Percentiles rank a stretch among this genome's conserved stretches.
Evolutionary conservation across 257 asterid species (phyloP).

Genomic region (Rubia yunnanensis): DNA sequence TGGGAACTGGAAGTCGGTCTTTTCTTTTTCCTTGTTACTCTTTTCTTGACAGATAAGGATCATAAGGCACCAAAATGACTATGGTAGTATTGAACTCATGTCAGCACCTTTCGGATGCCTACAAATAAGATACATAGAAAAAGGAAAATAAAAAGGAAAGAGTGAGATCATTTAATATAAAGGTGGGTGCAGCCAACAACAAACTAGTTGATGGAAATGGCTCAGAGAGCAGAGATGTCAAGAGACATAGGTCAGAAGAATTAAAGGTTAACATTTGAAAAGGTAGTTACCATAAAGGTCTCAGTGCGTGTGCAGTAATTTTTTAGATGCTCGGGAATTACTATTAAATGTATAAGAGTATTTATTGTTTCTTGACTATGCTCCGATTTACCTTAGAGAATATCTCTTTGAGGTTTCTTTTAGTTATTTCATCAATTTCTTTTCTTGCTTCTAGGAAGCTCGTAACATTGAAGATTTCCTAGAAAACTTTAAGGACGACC

Average conservation of each 20-base stretch:
- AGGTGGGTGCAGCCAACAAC: not conserved
- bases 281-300: not conserved
- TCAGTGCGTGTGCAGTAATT: not conserved
- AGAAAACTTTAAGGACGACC: conserved; percentile 93
- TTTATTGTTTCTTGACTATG: not conserved
- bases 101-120: not conserved
- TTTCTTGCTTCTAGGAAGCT: conserved; percentile 61
- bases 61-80: not conserved
- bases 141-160: not conserved
- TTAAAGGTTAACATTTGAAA: not conserved
- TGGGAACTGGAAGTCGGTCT: not conserved
- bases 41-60: not conserved
- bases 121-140: not conserved
- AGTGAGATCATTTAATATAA: no score
- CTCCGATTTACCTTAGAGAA: not conserved
- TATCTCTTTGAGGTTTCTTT: not conserved
- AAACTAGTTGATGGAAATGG: not conserved
- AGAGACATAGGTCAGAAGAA: not conserved
- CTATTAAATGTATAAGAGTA: not conserved
- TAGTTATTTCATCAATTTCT: not conserved
- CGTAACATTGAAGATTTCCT: conserved; percentile 92
- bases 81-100: not conserved
- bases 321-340: not conserved
- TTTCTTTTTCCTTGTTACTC: not conserved
- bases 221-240: not conserved